Conservation (phyloP, 2,329 filamentous ascomycete genomes). For the Cladosporium sp. region DNA sequence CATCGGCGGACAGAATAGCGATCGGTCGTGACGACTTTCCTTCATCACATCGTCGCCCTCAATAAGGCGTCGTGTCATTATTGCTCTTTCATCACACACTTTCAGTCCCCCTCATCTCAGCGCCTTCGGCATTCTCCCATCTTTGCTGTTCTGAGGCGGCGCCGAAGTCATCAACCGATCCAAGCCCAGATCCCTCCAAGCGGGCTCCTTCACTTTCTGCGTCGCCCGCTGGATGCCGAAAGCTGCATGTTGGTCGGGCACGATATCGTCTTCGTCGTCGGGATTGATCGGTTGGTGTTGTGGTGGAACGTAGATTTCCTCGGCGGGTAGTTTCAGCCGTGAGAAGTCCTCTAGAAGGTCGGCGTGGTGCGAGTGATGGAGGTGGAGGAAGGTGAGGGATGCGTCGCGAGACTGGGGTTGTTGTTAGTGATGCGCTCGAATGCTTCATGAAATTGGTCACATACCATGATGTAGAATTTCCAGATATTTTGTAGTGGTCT, state of each 20-base stretch:
- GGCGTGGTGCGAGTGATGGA: constrained; percentile 66
- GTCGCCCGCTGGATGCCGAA: constrained; percentile 82
- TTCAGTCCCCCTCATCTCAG: constrained; percentile 7
- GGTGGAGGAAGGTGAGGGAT: constrained; percentile 70
- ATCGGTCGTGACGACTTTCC: no score
- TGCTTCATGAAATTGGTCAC: no score
- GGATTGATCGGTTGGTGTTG: constrained; percentile 80
- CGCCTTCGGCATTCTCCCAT: constrained; percentile 6
- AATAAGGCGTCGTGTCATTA: no score
- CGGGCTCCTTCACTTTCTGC: constrained; percentile 64
- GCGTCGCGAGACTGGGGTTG: constrained; percentile 61
- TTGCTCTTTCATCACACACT: neutral
- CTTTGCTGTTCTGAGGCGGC: constrained; percentile 35
- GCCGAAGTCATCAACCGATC: constrained; percentile 64
- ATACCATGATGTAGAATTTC: no score
- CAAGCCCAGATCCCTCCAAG: constrained; percentile 77
- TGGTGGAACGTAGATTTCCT: constrained; percentile 78
- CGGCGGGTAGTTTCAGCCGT: constrained; percentile 41
- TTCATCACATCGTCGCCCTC: no score
- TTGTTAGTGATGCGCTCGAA: neutral
- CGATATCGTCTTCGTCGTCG: constrained; percentile 84
- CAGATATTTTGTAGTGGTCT: no score
- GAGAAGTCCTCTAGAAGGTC: constrained; percentile 68
- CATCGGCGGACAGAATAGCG: no score
- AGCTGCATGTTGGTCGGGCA: constrained; percentile 82